These are phyloP conservation scores for Penicillium sp. DNA, from an alignment of 2,329 filamentous ascomycete genomes.

Conservation along the genomic window DNA sequence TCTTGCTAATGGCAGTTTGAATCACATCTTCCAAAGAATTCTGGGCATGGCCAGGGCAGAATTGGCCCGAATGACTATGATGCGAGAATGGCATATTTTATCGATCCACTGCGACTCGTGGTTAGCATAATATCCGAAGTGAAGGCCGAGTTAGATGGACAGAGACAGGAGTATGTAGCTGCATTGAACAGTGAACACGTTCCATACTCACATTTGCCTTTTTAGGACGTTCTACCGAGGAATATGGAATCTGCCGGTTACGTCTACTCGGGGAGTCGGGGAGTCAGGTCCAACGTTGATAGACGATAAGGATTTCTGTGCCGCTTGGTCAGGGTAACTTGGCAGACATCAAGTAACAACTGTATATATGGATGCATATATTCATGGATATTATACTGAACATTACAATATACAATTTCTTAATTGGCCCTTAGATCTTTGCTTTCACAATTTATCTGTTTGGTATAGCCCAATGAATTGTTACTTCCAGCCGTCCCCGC, in stretches of 20 bases:
- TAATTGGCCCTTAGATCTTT: background rate
- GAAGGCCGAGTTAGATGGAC: background rate
- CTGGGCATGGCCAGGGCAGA: slow-evolving; percentile 86
- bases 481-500: background rate
- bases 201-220: background rate
- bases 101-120: background rate
- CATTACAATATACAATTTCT: background rate
- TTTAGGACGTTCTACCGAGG: background rate
- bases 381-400: background rate
- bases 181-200: background rate
- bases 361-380: background rate
- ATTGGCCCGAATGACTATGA: slow-evolving; percentile 96
- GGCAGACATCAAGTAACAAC: background rate
- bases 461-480: background rate
- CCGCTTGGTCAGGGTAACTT: background rate
- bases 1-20: slow-evolving; percentile 71
- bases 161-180: background rate
- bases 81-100: slow-evolving; percentile 86
- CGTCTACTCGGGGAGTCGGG: background rate
- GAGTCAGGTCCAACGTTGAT: background rate
- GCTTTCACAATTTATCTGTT: background rate
- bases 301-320: slow-evolving; percentile 10
- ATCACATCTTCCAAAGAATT: slow-evolving; percentile 82
- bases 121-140: background rate
- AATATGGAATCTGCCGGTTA: background rate